Base-by-base conservation (phyloP, 768 basidiomycete genomes). In the Hemileccinum rubropunctum region DNA sequence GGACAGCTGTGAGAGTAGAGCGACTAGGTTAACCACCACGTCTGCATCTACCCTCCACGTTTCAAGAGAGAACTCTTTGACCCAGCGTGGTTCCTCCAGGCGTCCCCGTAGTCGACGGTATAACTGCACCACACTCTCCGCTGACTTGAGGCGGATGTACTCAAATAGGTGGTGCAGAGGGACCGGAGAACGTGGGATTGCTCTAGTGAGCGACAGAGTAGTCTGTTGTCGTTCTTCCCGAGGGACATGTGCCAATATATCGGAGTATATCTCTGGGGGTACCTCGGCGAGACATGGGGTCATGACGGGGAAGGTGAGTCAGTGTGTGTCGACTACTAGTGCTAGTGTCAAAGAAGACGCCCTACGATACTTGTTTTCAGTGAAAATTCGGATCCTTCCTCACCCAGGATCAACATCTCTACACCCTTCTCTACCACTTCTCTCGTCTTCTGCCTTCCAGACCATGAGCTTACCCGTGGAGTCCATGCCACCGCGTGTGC, bases 1-100 rank as follows among this genome's bases (percentile, higher is more conserved):
- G 21, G 65, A 62, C 17, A 89, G 55, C 17, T 70, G 66, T 2
- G 81, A 74, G 9, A 94, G 69, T 32, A 84, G 67, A 18, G 69
- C 64, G 17, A 93, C 55, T n/a, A 91, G 60, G 61, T 88, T 88
- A 59, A 85, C 75, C 36, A 91, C 69, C 13, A 89, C 77, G 51
- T 90, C 83, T 3, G 88, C 84, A 60, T 93, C 88, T 26, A 82
- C 82, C 7, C 62, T 73, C 88, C 88, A 94, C 13, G 76, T 71
- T 62, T 83, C 75, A 30, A 87, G 61, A 13, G 71, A 71, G 44
- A 88, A 68, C 7, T 71, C 70, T 40, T 73, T 72, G 10, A 88
- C 69, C 72, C 76, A 76, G 4, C 53, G 47, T 7, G 70, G 60
- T 38, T 71, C 63, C 1, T 68, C 53, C 1, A 57, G 56, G 26